phyloP scores from a whole-genome alignment of 179 eudicot genomes.

The Camellia oleifera region DNA sequence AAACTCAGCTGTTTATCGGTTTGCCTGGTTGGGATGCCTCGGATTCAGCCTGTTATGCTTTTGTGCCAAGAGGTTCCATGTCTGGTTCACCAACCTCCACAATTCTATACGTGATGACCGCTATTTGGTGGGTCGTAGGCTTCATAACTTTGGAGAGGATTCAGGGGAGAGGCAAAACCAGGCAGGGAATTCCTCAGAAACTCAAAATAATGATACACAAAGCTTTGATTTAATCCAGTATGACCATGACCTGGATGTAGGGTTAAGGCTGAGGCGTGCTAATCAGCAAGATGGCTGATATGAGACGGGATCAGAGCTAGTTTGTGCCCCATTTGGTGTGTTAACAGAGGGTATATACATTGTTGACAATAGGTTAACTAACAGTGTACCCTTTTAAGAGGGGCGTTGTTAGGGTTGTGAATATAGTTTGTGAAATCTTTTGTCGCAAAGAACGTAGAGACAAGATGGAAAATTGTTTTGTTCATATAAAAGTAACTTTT shows the following conservation, averaged over 20 bases:
- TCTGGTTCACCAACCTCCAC: constrained; percentile 96
- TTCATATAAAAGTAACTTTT: too few relatives aligned
- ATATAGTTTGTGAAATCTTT: constrained; percentile 8
- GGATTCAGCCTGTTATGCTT: constrained; percentile 59
- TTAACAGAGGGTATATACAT: neutral
- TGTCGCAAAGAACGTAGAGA: neutral
- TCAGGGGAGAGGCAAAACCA: constrained; percentile 16
- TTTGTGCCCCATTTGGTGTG: neutral
- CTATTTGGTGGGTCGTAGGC: constrained; percentile 83
- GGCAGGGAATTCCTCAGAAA: constrained; percentile 12
- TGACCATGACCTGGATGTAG: constrained; percentile 41
- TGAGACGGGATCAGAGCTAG: neutral
- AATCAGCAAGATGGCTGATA: constrained; percentile 47
- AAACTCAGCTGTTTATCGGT: constrained; percentile 91
- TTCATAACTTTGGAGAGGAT: constrained; percentile 83
- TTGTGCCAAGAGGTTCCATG: constrained; percentile 89
- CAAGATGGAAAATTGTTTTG: neutral
- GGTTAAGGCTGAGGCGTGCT: constrained; percentile 59
- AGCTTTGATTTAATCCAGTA: constrained; percentile 22
- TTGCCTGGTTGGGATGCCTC: constrained; percentile 94
- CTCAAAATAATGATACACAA: constrained; percentile 18
- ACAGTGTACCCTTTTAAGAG: too few relatives aligned
- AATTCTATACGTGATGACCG: constrained; percentile 96
- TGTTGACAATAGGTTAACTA: neutral
- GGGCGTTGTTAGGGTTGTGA: constrained; percentile 13